Evolutionary conservation across 768 basidiomycete species (phyloP).

Genomic region (Pulveroboletus frians): DNA sequence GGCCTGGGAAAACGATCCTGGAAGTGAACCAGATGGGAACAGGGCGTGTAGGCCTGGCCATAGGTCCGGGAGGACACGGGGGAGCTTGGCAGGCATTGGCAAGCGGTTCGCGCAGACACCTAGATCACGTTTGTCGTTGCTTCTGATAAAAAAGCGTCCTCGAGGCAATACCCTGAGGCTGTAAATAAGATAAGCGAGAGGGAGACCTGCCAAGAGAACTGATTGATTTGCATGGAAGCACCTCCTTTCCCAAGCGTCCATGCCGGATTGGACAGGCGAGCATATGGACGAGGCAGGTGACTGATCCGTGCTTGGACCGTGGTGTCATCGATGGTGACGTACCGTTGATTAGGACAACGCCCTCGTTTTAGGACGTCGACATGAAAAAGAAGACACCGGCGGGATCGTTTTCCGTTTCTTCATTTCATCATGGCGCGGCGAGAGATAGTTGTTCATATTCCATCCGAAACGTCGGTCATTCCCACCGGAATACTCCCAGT

Average conservation of each 20-base stretch:
- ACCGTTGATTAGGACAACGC: slow-evolving; percentile 1
- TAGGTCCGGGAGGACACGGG: neutral
- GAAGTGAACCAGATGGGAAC: neutral
- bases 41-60: neutral
- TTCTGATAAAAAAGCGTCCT: slow-evolving; percentile 9
- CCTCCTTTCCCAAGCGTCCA: slow-evolving; percentile 5
- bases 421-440: slow-evolving; percentile 8
- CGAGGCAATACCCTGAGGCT: slow-evolving; percentile 5
- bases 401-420: neutral
- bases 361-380: neutral
- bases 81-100: neutral
- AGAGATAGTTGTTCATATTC: too few species aligned
- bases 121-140: slow-evolving; percentile 2
- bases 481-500: slow-evolving; percentile 12
- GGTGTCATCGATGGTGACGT: neutral
- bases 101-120: neutral
- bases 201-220: slow-evolving; percentile 1
- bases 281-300: neutral
- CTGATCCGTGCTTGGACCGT: neutral
- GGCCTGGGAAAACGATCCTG: neutral
- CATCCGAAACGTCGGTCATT: slow-evolving; percentile 9
- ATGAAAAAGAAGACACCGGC: neutral
- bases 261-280: neutral
- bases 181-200: slow-evolving; percentile 1
- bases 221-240: slow-evolving; percentile 18